Evolutionary conservation across 2,329 filamentous ascomycete species (phyloP).

Genomic region (Phyllosticta paracitricarpa): DNA sequence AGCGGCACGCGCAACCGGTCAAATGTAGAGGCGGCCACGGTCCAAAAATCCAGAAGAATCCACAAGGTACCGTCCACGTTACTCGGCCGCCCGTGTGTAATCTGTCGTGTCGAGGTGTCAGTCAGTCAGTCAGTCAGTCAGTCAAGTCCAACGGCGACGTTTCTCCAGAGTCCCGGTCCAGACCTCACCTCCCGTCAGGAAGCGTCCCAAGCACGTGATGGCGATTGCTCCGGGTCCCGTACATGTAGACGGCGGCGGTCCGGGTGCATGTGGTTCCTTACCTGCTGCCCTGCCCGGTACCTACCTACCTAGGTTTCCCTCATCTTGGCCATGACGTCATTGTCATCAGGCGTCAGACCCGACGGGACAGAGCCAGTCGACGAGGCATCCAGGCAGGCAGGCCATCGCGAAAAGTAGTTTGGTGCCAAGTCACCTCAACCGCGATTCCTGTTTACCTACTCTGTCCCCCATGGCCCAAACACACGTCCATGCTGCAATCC

Average conservation of each 20-base stretch:
- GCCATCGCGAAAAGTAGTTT: background rate
- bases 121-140: background rate
- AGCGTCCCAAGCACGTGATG: background rate
- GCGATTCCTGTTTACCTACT: background rate
- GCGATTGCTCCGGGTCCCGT: background rate
- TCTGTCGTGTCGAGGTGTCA: background rate
- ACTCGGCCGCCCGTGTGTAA: background rate
- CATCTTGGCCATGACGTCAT: background rate
- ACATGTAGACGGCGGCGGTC: background rate
- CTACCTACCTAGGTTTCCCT: no score
- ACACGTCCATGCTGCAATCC: background rate
- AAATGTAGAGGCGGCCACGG: background rate
- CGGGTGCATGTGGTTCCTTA: no score
- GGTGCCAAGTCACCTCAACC: background rate
- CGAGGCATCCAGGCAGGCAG: background rate
- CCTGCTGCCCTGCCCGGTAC: no score
- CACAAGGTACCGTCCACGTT: background rate
- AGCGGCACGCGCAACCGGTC: background rate
- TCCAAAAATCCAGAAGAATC: background rate
- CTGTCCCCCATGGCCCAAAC: background rate
- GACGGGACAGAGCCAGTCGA: no score
- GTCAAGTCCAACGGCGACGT: background rate
- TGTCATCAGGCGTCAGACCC: background rate
- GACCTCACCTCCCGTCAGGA: no score
- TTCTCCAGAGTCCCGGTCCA: background rate